Base-by-base conservation (phyloP, 495 filamentous ascomycete genomes). In the Xanthoparmelia taractica region DNA sequence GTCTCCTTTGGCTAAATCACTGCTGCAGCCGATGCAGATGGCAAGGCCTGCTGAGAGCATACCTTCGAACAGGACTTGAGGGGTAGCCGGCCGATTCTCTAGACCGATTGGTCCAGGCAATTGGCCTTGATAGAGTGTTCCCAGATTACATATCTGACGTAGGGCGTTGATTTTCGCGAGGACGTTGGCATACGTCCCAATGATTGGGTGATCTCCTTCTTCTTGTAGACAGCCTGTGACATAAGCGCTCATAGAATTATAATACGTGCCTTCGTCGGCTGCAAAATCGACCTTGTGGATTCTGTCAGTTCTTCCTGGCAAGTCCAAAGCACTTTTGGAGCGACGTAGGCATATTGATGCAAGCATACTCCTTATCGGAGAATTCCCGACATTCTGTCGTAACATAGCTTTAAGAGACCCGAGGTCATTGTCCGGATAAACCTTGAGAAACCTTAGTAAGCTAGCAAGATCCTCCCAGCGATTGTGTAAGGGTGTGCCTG, bases 401-500 rank as follows among this genome's bases (percentile, higher is more conserved):
- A 79, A 72, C 37, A 78, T 69, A 5, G 64, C 41, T 10, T 72
- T 72, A 38, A 80, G 76, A 8, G 23, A 29, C 38, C 60, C 70
- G 4, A 37, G 62, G 36, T 79, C 72, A 2, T 62, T 34, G 50
- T 79, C 79, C 18, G 77, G 78, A 54, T 70, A 67, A 12, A 64
- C 72, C 29, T 61, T 68, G 27, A 79, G 65, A 61, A 80, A 79
- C 34, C 71, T 71, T 2, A 79, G 65, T 13, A 76, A 67, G 2
- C 67, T 66, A 5, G 70, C 68, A 33, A 80, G 65, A 52, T 80
- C 77, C 7, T 61, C 61, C 12, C 78, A 69, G 2, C 67, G 66
- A 47, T 79, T 80, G 47, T 77, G 77, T 4, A 80, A 73, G 0
- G 77, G 77, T 0, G 77, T 80, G 4, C 75, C 75, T 1, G 76